Evolutionary conservation across 805 yeast species (phyloP).

Genomic region (Candida orba): DNA sequence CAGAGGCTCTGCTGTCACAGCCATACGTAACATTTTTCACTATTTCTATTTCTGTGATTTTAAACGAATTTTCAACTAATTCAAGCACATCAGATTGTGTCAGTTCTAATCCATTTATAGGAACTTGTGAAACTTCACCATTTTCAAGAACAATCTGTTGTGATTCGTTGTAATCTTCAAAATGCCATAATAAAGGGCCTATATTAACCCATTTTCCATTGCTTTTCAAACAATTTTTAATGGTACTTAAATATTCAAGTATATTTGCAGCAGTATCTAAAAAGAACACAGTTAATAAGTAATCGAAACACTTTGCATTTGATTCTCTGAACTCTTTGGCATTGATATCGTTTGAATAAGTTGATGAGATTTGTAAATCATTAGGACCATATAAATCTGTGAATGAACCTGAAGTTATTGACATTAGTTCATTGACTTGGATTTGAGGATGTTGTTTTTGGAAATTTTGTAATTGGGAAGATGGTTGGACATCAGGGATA

Average conservation of each 20-base stretch:
- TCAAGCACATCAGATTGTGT: conserved; percentile 46
- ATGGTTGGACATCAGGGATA: conserved; percentile 47
- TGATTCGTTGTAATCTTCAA: conserved; percentile 41
- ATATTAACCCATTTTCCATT: conserved; percentile 56
- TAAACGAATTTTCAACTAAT: conserved; percentile 45
- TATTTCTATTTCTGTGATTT: conserved; percentile 35
- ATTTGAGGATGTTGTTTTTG: conserved; percentile 31
- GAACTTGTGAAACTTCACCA: conserved; percentile 22
- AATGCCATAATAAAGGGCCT: conserved; percentile 71
- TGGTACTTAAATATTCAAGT: conserved; percentile 46
- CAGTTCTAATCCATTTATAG: conserved; percentile 52
- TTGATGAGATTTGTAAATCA: conserved; percentile 11
- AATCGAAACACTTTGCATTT: conserved; percentile 35
- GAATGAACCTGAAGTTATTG: conserved; percentile 70
- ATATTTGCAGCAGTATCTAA: conserved; percentile 58
- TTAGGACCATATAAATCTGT: conserved; percentile 56
- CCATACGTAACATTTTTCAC: conserved; percentile 45
- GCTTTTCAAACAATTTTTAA: conserved; percentile 36
- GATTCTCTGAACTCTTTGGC: conserved; percentile 36
- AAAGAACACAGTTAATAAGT: conserved; percentile 50
- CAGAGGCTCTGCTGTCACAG: conserved; percentile 41
- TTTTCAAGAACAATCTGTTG: conserved; percentile 17
- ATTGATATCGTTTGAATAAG: conserved; percentile 23
- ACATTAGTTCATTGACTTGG: conserved; percentile 46
- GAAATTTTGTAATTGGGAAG: conserved; percentile 28